phyloP scores from a whole-genome alignment of 2,329 filamentous ascomycete species.

The Teratosphaeria gauchensis region DNA sequence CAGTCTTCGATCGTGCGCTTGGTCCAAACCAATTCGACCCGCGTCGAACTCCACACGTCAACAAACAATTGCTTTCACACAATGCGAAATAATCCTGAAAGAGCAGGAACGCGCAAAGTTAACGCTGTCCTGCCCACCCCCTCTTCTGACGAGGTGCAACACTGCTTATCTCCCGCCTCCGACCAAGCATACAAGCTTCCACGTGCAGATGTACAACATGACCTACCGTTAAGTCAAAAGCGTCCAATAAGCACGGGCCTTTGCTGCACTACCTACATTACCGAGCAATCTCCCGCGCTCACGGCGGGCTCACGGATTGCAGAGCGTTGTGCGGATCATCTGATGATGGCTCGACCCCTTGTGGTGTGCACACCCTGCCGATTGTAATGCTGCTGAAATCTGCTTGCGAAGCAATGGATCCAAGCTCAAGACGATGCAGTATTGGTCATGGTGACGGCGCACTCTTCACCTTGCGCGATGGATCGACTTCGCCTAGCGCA shows the following conservation, averaged over 20 bases:
- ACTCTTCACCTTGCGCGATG: background rate
- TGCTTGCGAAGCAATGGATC: background rate
- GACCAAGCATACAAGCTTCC: background rate
- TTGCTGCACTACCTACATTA: background rate
- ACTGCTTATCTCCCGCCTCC: conserved; percentile 4
- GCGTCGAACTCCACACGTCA: background rate
- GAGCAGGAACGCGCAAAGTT: background rate
- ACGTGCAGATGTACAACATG: conserved; percentile 1
- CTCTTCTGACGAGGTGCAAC: conserved; percentile 1
- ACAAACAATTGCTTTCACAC: background rate
- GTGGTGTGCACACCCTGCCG: background rate
- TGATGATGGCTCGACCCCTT: background rate
- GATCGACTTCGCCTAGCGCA: background rate
- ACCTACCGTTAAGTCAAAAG: conserved; percentile 1
- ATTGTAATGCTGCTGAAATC: background rate
- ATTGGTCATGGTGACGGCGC: background rate
- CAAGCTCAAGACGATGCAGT: background rate
- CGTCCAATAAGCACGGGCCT: conserved; percentile 4
- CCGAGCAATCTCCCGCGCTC: background rate
- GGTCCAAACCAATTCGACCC: background rate
- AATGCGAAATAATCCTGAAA: background rate
- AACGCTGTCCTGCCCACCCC: background rate
- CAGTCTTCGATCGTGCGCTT: background rate
- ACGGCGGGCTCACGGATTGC: background rate
- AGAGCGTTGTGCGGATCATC: background rate